Evolutionary conservation across 257 asterid genomes (phyloP).

Genomic region (Rubia yunnanensis): DNA sequence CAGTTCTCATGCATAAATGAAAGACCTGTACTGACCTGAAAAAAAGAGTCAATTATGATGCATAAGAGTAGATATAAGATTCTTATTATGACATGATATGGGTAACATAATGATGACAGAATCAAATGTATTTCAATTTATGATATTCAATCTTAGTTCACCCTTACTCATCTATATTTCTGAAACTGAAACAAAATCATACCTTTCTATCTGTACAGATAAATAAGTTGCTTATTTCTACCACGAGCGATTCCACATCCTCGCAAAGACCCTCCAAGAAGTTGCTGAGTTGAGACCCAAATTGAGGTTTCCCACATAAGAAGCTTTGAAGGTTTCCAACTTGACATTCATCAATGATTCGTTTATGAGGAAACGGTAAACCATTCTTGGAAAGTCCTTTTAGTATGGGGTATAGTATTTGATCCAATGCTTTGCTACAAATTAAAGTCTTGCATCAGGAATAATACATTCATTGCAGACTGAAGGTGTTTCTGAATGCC

Average conservation of each 20-base stretch:
- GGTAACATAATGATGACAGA: background rate
- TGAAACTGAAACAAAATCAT: constrained; percentile 10
- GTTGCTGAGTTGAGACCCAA: constrained; percentile 27
- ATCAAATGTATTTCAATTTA: too few species aligned
- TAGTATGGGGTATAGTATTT: constrained; percentile 44
- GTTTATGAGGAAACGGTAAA: constrained; percentile 21
- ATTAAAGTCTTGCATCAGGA: constrained; percentile 9
- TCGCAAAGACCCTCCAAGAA: constrained; percentile 41
- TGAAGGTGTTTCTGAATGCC: background rate
- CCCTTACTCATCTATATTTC: background rate
- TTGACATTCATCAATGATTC: constrained; percentile 46
- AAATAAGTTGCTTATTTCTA: constrained; percentile 37
- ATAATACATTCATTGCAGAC: background rate
- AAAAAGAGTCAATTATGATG: constrained; percentile 23
- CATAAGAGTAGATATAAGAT: background rate
- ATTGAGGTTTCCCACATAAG: constrained; percentile 38
- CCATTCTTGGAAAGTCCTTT: constrained; percentile 29
- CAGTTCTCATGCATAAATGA: constrained; percentile 46
- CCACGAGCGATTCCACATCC: constrained; percentile 47
- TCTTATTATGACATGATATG: background rate
- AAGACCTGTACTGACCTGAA: constrained; percentile 51
- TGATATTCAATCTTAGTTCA: too few species aligned
- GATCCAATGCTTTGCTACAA: constrained; percentile 67
- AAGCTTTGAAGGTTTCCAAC: constrained; percentile 47
- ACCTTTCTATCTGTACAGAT: constrained; percentile 62